Evolutionary conservation across 1,139 yeast genomes (phyloP).

Genomic region (Pichia sorboxylosa): DNA sequence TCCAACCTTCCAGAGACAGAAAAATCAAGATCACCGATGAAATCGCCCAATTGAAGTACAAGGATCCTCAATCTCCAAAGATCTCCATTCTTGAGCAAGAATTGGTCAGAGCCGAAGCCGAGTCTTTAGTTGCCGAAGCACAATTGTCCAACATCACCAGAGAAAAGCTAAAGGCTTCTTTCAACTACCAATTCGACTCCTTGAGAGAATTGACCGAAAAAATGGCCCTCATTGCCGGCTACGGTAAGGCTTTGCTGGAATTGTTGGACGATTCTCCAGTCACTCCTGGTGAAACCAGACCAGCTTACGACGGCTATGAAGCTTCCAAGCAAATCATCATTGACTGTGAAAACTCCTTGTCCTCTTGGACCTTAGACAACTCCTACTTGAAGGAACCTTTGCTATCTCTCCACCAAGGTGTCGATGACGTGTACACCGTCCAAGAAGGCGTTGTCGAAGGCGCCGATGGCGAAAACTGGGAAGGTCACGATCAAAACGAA

Average conservation of each 20-base stretch:
- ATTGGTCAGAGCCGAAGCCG: slow-evolving; percentile 97
- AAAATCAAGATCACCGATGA: slow-evolving; percentile 96
- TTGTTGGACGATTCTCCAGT: slow-evolving; percentile 93
- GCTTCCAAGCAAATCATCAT: slow-evolving; percentile 95
- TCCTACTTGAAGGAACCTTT: slow-evolving; percentile 88
- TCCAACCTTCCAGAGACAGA: slow-evolving; percentile 96
- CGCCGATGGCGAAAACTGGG: slow-evolving; percentile 21
- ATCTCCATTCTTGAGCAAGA: slow-evolving; percentile 93
- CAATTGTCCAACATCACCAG: slow-evolving; percentile 96
- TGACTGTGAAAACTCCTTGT: slow-evolving; percentile 93
- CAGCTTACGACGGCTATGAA: slow-evolving; percentile 96
- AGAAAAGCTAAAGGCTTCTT: slow-evolving; percentile 94
- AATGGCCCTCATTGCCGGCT: slow-evolving; percentile 92
- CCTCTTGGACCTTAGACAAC: slow-evolving; percentile 91
- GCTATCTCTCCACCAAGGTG: slow-evolving; percentile 68
- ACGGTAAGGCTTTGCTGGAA: slow-evolving; percentile 95
- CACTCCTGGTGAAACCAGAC: slow-evolving; percentile 98
- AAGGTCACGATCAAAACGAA: slow-evolving; percentile 17
- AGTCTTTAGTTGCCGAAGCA: slow-evolving; percentile 96
- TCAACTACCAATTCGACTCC: slow-evolving; percentile 94
- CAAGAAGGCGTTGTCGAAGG: slow-evolving; percentile 19
- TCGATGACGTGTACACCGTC: slow-evolving; percentile 47
- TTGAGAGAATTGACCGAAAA: slow-evolving; percentile 94
- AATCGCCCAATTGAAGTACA: slow-evolving; percentile 94
- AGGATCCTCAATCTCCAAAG: slow-evolving; percentile 96